Base-by-base conservation (phyloP, 2,329 filamentous ascomycete species). In the Tolypocladium ophioglossoides region DNA sequence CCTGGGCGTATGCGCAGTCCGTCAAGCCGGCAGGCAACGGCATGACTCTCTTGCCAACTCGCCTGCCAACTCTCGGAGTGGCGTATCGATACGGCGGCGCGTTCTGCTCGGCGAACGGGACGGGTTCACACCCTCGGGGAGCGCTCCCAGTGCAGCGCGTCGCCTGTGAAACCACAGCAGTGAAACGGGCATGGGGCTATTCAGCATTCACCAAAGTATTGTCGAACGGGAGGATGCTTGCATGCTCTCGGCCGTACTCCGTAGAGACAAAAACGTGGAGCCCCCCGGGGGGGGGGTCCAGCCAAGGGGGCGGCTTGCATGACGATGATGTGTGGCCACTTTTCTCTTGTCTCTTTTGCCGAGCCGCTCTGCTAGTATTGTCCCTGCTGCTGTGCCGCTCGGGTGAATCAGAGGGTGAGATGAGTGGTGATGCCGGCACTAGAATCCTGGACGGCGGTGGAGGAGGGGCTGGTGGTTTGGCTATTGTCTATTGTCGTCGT, bases 401-500 rank as follows among this genome's bases (percentile, higher is more conserved):
- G 20, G 20, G 48, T 22, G 48, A 37, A 38, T 24, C 35, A 37
- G 20, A 38, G 32, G n/a, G 48, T 9, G 48, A 37, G 34, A 16
- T 6, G 3, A 6, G 22, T 7, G 40, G 18, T 4, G 18, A 27
- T 14, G 40, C 7, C 18, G 40, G 20, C 16, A 6, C 12, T 44
- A 12, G 2, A 27, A 24, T 3, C 40, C 11, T 5, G 11, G 20
- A 24, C 30, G 30, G 30, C 8, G 30, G 12, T 6, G 40, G 40
- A 24, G 40, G 39, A 41, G 40, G 40, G 40, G 6, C 12, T 5
- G n/a, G 39, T 24, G 39, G 40, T 24, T 18, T 46, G 14, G 37
- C 64, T 67, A 67, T 68, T 68, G 66, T 68, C 61, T 59, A 37
- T 48, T 49, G 60, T 48, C 52, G 52, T 51, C 30, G 24, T 63